Percentiles rank a stretch among this genome's conserved stretches.
Evolutionary conservation across 1,139 yeast genomes (phyloP).

Genomic region (Diutina siamensis): DNA sequence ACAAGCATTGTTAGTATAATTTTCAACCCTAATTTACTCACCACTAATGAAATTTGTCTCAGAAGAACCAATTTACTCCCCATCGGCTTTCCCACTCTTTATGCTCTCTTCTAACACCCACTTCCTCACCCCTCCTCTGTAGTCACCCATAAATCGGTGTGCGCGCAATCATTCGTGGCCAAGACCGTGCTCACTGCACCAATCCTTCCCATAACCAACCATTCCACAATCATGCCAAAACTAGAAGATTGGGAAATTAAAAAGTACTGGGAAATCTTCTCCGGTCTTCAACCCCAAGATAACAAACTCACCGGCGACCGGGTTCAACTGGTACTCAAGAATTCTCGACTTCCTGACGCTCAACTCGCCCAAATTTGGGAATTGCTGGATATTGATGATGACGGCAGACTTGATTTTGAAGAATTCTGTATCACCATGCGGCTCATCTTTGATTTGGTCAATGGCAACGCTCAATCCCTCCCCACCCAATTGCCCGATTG

Average conservation of each 20-base stretch:
- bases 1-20: too few relatives aligned
- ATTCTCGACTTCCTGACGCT: slow-evolving; percentile 69
- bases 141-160: too few relatives aligned
- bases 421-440: slow-evolving; percentile 98
- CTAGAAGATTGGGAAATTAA: slow-evolving; percentile 91
- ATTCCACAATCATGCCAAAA: slow-evolving; percentile 33
- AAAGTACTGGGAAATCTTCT: slow-evolving; percentile 95
- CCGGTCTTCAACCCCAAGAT: slow-evolving; percentile 70
- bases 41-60: too few relatives aligned
- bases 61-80: too few relatives aligned
- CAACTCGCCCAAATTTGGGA: slow-evolving; percentile 83
- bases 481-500: slow-evolving; percentile 77
- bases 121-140: too few relatives aligned
- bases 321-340: slow-evolving; percentile 78
- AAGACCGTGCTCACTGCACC: neutral
- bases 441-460: slow-evolving; percentile 79
- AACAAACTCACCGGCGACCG: slow-evolving; percentile 77
- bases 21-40: too few relatives aligned
- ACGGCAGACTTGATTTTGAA: slow-evolving; percentile 87
- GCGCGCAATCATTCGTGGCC: slow-evolving; percentile 2
- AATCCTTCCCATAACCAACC: neutral
- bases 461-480: slow-evolving; percentile 51
- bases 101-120: too few relatives aligned
- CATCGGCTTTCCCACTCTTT: too few relatives aligned
- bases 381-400: slow-evolving; percentile 83